These are phyloP conservation scores for Nicotiana knightiana DNA, from an alignment of 257 asterid genomes.

Conservation along the genomic window DNA sequence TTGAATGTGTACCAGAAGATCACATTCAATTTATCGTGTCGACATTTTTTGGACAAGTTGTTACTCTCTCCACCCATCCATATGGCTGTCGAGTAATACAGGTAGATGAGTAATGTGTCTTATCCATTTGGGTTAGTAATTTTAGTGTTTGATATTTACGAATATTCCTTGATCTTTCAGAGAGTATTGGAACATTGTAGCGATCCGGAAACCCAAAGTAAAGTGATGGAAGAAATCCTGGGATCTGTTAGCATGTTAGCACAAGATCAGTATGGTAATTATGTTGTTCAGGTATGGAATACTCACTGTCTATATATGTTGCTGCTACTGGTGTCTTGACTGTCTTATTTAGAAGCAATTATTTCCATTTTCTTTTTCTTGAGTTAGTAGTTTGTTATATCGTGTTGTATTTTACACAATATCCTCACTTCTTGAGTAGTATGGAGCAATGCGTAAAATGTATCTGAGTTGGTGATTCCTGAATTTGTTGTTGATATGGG, in stretches of 20 bases:
- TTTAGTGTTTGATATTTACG: neutral
- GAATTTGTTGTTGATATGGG: neutral
- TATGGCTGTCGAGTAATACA: slow-evolving; percentile 98
- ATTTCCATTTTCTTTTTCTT: neutral
- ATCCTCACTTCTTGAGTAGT: neutral
- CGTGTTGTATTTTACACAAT: neutral
- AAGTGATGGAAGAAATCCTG: slow-evolving; percentile 89
- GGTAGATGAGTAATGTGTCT: slow-evolving; percentile 31
- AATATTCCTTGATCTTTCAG: slow-evolving; percentile 32
- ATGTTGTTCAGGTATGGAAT: slow-evolving; percentile 76
- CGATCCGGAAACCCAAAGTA: slow-evolving; percentile 65
- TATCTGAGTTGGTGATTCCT: neutral
- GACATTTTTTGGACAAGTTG: slow-evolving; percentile 84
- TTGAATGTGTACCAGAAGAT: slow-evolving; percentile 88
- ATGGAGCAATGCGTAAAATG: neutral
- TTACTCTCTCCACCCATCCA: slow-evolving; percentile 89
- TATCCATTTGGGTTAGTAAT: neutral
- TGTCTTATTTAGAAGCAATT: neutral
- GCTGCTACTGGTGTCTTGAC: neutral
- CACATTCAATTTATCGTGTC: slow-evolving; percentile 69
- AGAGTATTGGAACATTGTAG: slow-evolving; percentile 81
- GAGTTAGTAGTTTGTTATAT: neutral
- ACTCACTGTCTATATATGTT: neutral
- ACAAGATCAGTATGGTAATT: slow-evolving; percentile 96
- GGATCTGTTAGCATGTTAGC: slow-evolving; percentile 88